These are phyloP conservation scores for Cystobasidium slooffiae DNA, from an alignment of 1,284 basidiomycete species.

Conservation along the genomic window DNA sequence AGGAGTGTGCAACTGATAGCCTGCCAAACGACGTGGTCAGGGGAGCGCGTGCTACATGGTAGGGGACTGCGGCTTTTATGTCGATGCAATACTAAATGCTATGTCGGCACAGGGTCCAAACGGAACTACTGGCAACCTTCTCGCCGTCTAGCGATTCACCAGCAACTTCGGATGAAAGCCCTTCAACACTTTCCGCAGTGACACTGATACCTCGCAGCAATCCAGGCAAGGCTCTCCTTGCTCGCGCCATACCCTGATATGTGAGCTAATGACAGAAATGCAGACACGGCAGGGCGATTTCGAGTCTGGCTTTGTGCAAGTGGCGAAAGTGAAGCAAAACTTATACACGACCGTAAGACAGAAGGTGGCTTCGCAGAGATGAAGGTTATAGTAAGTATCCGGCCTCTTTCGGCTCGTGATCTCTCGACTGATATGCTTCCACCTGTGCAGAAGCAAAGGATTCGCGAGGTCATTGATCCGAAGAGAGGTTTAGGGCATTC, in stretches of 20 bases:
- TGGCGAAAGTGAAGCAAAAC: slow-evolving; percentile 15
- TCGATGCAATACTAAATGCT: not conserved
- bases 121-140: slow-evolving; percentile 38
- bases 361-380: slow-evolving; percentile 43
- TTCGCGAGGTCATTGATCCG: slow-evolving; percentile 35
- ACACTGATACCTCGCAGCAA: slow-evolving; percentile 38
- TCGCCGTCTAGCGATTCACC: slow-evolving; percentile 32
- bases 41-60: slow-evolving; percentile 38
- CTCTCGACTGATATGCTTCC: not conserved
- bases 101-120: slow-evolving; percentile 20
- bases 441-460: slow-evolving; percentile 30
- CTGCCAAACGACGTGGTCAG: not conserved
- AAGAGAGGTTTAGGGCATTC: slow-evolving; percentile 37
- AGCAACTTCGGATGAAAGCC: slow-evolving; percentile 14
- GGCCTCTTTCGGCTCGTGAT: not conserved
- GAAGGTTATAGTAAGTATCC: slow-evolving; percentile 35
- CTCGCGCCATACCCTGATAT: too few species aligned
- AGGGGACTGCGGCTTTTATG: not conserved
- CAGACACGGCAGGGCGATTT: slow-evolving; percentile 39
- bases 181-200: slow-evolving; percentile 35
- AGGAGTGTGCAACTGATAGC: not conserved
- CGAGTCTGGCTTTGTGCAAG: slow-evolving; percentile 34
- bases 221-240: too few species aligned
- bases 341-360: slow-evolving; percentile 40
- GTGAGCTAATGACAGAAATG: not conserved